Evolutionary conservation across 352 stramenopile genomes (phyloP).

Genomic region (Phytopythium vexans): DNA sequence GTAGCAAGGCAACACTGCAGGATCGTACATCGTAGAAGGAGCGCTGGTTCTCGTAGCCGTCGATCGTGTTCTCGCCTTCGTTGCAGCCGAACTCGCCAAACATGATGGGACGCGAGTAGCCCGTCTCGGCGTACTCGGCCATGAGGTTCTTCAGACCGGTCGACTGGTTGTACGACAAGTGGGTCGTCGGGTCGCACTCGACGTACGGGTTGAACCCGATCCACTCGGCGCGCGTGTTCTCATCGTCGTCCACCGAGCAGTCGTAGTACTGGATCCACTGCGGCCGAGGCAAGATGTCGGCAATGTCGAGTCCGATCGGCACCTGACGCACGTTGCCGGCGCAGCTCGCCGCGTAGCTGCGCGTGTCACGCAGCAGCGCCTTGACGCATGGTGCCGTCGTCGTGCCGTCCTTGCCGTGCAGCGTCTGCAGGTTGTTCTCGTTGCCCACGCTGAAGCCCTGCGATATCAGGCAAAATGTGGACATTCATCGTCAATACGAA

Average conservation of each 20-base stretch:
- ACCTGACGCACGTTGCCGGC: constrained; percentile 40
- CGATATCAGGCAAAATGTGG: neutral
- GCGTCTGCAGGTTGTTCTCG: constrained; percentile 60
- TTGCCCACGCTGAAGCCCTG: constrained; percentile 63
- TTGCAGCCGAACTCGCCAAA: constrained; percentile 75
- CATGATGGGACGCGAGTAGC: constrained; percentile 55
- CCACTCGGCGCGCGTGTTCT: constrained; percentile 50
- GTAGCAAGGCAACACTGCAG: neutral
- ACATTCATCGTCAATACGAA: neutral
- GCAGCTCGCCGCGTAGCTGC: constrained; percentile 46
- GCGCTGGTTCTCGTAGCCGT: constrained; percentile 58
- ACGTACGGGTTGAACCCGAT: constrained; percentile 57
- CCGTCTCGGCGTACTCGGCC: constrained; percentile 44
- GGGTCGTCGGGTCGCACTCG: constrained; percentile 40
- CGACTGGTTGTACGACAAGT: constrained; percentile 48
- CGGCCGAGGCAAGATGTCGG: constrained; percentile 54
- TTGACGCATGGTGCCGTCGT: constrained; percentile 64
- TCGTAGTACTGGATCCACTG: constrained; percentile 79
- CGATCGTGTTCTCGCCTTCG: constrained; percentile 55
- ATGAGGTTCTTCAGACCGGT: constrained; percentile 48
- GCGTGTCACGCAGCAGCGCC: constrained; percentile 58
- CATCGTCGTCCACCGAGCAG: constrained; percentile 39
- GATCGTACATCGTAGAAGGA: constrained; percentile 53
- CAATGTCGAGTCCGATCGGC: constrained; percentile 70
- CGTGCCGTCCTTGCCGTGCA: constrained; percentile 31